These are phyloP conservation scores for Xylariaceae sp. DNA, from an alignment of 2,329 filamentous ascomycete genomes.

Conservation along the genomic window DNA sequence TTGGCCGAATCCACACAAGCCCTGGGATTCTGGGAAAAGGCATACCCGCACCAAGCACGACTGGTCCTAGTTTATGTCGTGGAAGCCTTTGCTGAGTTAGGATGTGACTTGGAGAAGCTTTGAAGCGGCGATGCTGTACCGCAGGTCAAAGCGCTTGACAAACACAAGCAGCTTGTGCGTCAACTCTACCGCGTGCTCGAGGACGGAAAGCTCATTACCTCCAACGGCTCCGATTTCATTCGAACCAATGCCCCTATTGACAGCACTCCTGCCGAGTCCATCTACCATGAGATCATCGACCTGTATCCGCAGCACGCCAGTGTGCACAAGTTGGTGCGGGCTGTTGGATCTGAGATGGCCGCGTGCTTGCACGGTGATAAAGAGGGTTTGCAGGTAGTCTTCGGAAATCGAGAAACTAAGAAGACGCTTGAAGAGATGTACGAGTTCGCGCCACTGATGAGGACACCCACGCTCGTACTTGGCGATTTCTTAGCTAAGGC, in stretches of 20 bases:
- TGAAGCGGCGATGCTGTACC: not conserved
- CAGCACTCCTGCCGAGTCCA: slow-evolving; percentile 7
- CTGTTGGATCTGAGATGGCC: slow-evolving; percentile 29
- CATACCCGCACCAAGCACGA: slow-evolving; percentile 7
- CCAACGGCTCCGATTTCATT: not conserved
- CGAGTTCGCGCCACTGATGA: slow-evolving; percentile 31
- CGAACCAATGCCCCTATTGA: slow-evolving; percentile 17
- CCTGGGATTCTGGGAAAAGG: slow-evolving; percentile 11
- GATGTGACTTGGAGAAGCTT: slow-evolving; percentile 3
- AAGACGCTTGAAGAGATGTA: slow-evolving; percentile 36
- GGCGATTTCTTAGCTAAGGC: slow-evolving; percentile 11
- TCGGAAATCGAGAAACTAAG: slow-evolving; percentile 31
- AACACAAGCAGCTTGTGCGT: slow-evolving; percentile 13
- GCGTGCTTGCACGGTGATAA: slow-evolving; percentile 31
- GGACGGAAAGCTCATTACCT: slow-evolving; percentile 12
- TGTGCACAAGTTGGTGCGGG: slow-evolving; percentile 30
- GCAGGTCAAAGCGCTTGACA: not conserved
- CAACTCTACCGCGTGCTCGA: slow-evolving; percentile 20
- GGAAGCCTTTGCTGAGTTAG: slow-evolving; percentile 16
- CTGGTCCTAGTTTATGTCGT: slow-evolving; percentile 18
- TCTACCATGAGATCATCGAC: slow-evolving; percentile 23
- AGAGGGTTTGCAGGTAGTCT: slow-evolving; percentile 34
- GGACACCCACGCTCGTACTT: slow-evolving; percentile 7
- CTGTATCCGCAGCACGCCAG: slow-evolving; percentile 22
- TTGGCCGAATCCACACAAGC: slow-evolving; percentile 7